Conservation (phyloP, 164 flowering plant species). For the Liquidambar formosana region DNA sequence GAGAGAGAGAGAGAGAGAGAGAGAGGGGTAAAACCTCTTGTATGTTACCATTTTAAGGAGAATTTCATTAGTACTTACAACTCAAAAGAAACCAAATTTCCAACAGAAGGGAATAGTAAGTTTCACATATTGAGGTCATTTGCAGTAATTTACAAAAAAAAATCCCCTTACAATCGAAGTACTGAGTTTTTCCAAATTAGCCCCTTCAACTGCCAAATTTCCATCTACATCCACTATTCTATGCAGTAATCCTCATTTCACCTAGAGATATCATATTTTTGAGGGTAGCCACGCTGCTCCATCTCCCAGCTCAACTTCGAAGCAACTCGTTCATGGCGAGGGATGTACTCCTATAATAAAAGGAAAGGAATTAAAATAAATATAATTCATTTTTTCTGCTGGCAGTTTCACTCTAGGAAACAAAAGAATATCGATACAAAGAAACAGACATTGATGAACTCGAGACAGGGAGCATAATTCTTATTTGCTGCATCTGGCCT, state of each 20-base stretch:
- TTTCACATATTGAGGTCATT: conserved; percentile 39
- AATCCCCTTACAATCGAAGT: conserved; percentile 26
- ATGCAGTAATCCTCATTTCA: conserved; percentile 22
- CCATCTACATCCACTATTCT: conserved; percentile 19
- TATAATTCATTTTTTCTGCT: too few species aligned
- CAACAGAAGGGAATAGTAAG: conserved; percentile 23
- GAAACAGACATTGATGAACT: too few species aligned
- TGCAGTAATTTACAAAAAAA: conserved; percentile 43
- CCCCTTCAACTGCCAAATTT: conserved; percentile 27
- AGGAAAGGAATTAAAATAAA: too few species aligned
- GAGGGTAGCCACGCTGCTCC: conserved; percentile 67
- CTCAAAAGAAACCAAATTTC: conserved; percentile 14
- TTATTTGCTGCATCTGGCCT: too few species aligned
- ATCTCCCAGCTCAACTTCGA: conserved; percentile 83
- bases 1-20: too few species aligned
- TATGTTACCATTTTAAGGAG: conserved; percentile 3
- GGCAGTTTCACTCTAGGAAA: too few species aligned
- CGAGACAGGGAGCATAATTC: too few species aligned
- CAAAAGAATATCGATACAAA: too few species aligned
- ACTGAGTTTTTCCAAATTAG: conserved; percentile 28
- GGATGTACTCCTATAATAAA: conserved; percentile 71
- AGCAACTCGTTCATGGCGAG: conserved; percentile 79
- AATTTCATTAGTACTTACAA: conserved; percentile 28
- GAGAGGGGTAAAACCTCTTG: background rate
- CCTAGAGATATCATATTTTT: conserved; percentile 57